A percentile compares a stretch with the other conserved stretches of the same genome.
These are phyloP conservation scores for Corylus americana DNA, from an alignment of 306 rosid species.

Conservation along the genomic window DNA sequence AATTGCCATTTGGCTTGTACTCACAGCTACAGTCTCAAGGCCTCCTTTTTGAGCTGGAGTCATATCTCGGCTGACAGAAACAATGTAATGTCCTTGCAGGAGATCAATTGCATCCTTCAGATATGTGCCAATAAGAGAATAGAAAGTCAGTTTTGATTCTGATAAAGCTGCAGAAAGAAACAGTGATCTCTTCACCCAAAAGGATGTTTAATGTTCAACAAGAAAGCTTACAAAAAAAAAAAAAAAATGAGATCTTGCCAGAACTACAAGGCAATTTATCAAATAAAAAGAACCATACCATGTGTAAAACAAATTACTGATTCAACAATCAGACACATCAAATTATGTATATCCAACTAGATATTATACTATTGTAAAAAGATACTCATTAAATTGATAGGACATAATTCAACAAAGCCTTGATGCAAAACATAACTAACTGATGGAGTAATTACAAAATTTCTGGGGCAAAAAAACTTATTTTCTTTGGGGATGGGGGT, in stretches of 20 bases:
- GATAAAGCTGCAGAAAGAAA: slow-evolving; percentile 20
- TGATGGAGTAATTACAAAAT: not conserved
- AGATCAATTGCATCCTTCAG: slow-evolving; percentile 97
- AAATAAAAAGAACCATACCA: not conserved
- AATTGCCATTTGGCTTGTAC: slow-evolving; percentile 37
- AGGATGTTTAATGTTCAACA: not conserved
- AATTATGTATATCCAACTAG: slow-evolving; percentile 6
- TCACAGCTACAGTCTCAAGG: slow-evolving; percentile 92
- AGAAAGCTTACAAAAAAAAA: slow-evolving; percentile 2
- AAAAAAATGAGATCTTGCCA: slow-evolving; percentile 3
- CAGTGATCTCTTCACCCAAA: slow-evolving; percentile 14
- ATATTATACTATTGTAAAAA: slow-evolving; percentile 14
- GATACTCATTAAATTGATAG: slow-evolving; percentile 11
- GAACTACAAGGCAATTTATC: not conserved
- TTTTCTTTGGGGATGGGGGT: not conserved
- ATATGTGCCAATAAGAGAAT: slow-evolving; percentile 20
- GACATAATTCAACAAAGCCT: slow-evolving; percentile 5
- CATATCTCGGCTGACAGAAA: slow-evolving; percentile 72
- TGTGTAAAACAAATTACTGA: not conserved
- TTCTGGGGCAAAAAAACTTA: not conserved
- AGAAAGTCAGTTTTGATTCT: slow-evolving; percentile 22
- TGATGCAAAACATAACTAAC: slow-evolving; percentile 15
- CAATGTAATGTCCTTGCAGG: slow-evolving; percentile 94
- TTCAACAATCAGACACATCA: not conserved
- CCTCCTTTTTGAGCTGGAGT: slow-evolving; percentile 79